Percentiles rank a stretch among this genome's conserved stretches.
Evolutionary conservation across 257 asterid species (phyloP).

Genomic region (Thymus mandschuricus): DNA sequence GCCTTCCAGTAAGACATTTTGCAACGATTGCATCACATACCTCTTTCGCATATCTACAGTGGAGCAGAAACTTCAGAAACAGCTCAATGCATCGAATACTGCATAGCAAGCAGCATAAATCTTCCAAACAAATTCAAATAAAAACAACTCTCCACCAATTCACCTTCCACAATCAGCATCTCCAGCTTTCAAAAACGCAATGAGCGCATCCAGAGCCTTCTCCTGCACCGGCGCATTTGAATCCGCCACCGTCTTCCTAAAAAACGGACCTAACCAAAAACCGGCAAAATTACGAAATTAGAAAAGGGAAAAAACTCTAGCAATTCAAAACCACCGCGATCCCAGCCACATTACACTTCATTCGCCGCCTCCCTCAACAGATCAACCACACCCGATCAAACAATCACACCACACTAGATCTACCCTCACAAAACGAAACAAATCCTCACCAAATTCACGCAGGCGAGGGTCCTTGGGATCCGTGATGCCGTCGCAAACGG

Average conservation of each 20-base stretch:
- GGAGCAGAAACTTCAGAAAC: conserved; percentile 14
- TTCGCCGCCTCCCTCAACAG: conserved; percentile 35
- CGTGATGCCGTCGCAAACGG: conserved; percentile 79
- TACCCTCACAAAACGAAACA: conserved; percentile 29
- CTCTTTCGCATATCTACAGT: conserved; percentile 80
- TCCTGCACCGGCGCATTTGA: conserved; percentile 98
- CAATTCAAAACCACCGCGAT: conserved; percentile 34
- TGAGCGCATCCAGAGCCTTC: conserved; percentile 96
- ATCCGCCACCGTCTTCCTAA: conserved; percentile 83
- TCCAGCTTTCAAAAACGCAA: conserved; percentile 88
- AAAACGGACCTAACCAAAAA: conserved; percentile 68
- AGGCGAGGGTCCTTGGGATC: conserved; percentile 97
- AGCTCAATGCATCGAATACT: background rate
- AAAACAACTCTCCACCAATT: conserved; percentile 20
- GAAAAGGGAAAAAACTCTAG: conserved; percentile 24
- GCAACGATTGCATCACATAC: conserved; percentile 95
- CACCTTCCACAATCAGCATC: conserved; percentile 97
- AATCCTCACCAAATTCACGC: conserved; percentile 88
- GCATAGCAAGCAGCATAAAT: background rate
- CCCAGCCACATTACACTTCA: conserved; percentile 36
- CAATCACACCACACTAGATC: conserved; percentile 58
- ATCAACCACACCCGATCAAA: conserved; percentile 41
- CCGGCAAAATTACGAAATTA: conserved; percentile 1
- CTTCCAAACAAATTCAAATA: conserved; percentile 16
- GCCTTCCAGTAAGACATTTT: conserved; percentile 94